Conservation (phyloP, 2,329 filamentous ascomycete species). For the Aureobasidium sp. region DNA sequence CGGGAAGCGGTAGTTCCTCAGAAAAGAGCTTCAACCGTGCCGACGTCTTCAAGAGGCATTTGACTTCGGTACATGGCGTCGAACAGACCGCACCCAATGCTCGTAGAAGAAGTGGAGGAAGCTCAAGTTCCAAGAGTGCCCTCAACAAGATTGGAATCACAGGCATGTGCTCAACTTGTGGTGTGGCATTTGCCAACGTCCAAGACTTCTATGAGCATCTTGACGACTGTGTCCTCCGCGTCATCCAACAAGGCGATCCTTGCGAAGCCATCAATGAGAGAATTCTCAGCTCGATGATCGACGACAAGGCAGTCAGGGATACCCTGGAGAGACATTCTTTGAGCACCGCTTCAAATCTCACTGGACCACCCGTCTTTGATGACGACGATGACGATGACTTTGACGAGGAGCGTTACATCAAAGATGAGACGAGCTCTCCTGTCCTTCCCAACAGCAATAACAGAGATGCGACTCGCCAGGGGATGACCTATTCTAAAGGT, state of each 20-base stretch:
- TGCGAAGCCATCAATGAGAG: slow-evolving; percentile 50
- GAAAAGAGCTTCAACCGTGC: slow-evolving; percentile 96
- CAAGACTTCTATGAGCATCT: slow-evolving; percentile 98
- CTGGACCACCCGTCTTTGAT: slow-evolving; percentile 34
- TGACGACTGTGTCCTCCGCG: slow-evolving; percentile 59
- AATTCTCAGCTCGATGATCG: slow-evolving; percentile 49
- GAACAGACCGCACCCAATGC: slow-evolving; percentile 91
- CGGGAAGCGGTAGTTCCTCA: slow-evolving; percentile 74
- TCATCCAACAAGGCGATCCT: slow-evolving; percentile 52
- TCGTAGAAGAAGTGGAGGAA: slow-evolving; percentile 57
- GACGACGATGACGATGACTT: slow-evolving; percentile 55
- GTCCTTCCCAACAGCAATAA: neutral
- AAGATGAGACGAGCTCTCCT: neutral
- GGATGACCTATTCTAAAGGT: slow-evolving; percentile 69
- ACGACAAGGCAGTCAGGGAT: slow-evolving; percentile 48
- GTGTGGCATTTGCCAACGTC: slow-evolving; percentile 70
- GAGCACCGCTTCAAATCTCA: slow-evolving; percentile 38
- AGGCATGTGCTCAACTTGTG: slow-evolving; percentile 88
- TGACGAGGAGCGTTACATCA: slow-evolving; percentile 44
- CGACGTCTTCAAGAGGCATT: slow-evolving; percentile 90
- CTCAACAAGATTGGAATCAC: slow-evolving; percentile 62
- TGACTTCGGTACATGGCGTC: slow-evolving; percentile 83
- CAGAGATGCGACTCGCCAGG: slow-evolving; percentile 42
- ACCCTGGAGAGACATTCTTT: slow-evolving; percentile 51
- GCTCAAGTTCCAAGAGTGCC: slow-evolving; percentile 47